Evolutionary conservation across 1,284 basidiomycete species (phyloP).

Genomic region (Moesziomyces parantarcticus): DNA sequence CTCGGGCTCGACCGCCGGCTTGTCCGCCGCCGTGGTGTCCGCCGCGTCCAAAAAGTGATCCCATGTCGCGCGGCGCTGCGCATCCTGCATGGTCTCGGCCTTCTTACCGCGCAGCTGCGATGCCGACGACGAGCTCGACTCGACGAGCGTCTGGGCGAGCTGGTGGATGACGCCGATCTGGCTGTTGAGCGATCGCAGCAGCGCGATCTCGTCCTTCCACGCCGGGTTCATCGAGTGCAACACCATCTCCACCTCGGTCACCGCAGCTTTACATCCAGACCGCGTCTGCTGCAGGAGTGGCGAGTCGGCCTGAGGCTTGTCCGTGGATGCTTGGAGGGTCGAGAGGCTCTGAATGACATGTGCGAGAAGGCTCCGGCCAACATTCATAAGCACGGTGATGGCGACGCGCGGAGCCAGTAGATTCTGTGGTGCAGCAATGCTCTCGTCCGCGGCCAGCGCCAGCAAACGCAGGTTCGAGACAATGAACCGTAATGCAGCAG

Average conservation of each 20-base stretch:
- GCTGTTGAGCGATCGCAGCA: slow-evolving; percentile 32
- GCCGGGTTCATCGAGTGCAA: slow-evolving; percentile 41
- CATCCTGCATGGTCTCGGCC: slow-evolving; percentile 28
- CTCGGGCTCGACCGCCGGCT: slow-evolving; percentile 34
- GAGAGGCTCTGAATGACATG: slow-evolving; percentile 21
- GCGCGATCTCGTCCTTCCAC: slow-evolving; percentile 47
- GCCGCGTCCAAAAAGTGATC: slow-evolving; percentile 37
- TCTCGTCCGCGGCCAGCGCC: slow-evolving; percentile 25
- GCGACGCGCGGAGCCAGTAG: slow-evolving; percentile 44
- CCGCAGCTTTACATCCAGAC: slow-evolving; percentile 8
- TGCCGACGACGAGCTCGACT: slow-evolving; percentile 4
- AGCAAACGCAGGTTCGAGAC: slow-evolving; percentile 34
- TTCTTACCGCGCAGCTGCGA: slow-evolving; percentile 8
- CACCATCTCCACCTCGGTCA: slow-evolving; percentile 24
- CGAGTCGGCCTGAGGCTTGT: slow-evolving; percentile 15
- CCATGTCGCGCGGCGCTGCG: slow-evolving; percentile 36
- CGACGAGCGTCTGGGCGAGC: slow-evolving; percentile 14
- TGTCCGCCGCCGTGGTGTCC: slow-evolving; percentile 9
- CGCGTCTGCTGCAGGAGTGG: slow-evolving; percentile 5
- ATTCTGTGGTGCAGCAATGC: slow-evolving; percentile 26
- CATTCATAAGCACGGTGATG: slow-evolving; percentile 44
- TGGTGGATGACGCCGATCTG: slow-evolving; percentile 43
- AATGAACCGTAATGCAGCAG: slow-evolving; percentile 23
- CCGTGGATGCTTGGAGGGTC: slow-evolving; percentile 12
- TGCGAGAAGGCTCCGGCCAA: slow-evolving; percentile 30